Evolutionary conservation across 1,284 basidiomycete species (phyloP), one percentile per base, ranked within the genome.

Genomic region (Ceratobasidium sp.): DNA sequence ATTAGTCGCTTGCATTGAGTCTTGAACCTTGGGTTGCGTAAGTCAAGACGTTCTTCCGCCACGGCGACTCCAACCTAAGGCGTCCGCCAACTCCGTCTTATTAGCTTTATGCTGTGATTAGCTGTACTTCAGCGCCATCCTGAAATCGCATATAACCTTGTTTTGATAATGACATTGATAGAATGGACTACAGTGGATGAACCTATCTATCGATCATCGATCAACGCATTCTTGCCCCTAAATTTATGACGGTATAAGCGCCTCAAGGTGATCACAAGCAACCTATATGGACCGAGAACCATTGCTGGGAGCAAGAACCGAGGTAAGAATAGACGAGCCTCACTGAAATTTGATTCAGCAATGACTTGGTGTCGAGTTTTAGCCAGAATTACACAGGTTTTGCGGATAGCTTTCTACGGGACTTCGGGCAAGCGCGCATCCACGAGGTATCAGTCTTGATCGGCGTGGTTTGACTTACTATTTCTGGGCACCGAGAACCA

Each of bases 371-470:
- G 38, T 61, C 15, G 33, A 33, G 28, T 17, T 7, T 20, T 6
- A 23, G 5, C 23, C 23, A 13, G 57, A 33, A 38, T 12, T 17
- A 20, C 17, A n/a, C n/a, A 42, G 61, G 17, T 20, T n/a, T 44
- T n/a, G n/a, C n/a, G n/a, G 17, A n/a, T 44, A 4, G 2, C 28
- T 38, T 12, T 6, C 33, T 20, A 20, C 61, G 61, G 40, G 17
- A 13, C 10, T 42, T 23, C 40, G 17, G 23, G 12, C 61, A 64
- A 64, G 61, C 40, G 61, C 40, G 20, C 40, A 64, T 17, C 38
- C 61, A 64, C 40, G 61, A 64, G 61, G 61, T 40, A 44, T 40
- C 59, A 40, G 61, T 4, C 17, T 3, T 64, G 61, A 64, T 44
- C 40, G 23, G 23, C 61, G 61, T n/a, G 38, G 61, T 44, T 42